Conservation (phyloP, 345 rosid genomes). For the Nasturtium officinale region DNA sequence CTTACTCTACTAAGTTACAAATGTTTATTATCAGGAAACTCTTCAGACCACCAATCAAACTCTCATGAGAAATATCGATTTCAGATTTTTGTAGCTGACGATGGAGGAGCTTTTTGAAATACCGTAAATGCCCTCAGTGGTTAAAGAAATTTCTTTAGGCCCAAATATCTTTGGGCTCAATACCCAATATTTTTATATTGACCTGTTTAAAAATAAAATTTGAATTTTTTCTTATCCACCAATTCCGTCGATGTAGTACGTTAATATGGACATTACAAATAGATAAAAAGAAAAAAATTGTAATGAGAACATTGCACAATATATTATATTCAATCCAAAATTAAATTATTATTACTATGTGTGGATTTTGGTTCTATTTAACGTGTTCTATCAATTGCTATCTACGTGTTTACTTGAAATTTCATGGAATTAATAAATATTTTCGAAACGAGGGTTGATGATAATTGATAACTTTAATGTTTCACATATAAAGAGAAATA, state of each 20-base stretch:
- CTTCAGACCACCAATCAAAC: conserved; percentile 30
- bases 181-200: too few species aligned
- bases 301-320: too few species aligned
- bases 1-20: not conserved
- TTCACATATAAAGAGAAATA: conserved; percentile 51
- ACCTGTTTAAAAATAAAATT: too few species aligned
- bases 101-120: not conserved
- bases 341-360: not conserved
- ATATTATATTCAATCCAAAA: not conserved
- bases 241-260: too few species aligned
- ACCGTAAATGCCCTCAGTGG: not conserved
- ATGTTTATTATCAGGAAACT: not conserved
- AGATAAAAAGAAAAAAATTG: too few species aligned
- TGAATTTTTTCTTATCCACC: too few species aligned
- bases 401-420: not conserved
- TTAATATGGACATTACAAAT: too few species aligned
- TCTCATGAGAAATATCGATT: not conserved
- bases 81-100: conserved; percentile 11
- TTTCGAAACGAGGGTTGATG: conserved; percentile 8
- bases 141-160: not conserved
- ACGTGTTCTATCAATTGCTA: not conserved
- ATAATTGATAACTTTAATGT: conserved; percentile 30
- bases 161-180: not conserved
- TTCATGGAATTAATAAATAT: not conserved
- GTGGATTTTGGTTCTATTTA: not conserved